A percentile compares a stretch with the other conserved stretches of the same genome.
Evolutionary conservation across 768 basidiomycete species (phyloP).

Genomic region (Leccinum olivaceopallidum): DNA sequence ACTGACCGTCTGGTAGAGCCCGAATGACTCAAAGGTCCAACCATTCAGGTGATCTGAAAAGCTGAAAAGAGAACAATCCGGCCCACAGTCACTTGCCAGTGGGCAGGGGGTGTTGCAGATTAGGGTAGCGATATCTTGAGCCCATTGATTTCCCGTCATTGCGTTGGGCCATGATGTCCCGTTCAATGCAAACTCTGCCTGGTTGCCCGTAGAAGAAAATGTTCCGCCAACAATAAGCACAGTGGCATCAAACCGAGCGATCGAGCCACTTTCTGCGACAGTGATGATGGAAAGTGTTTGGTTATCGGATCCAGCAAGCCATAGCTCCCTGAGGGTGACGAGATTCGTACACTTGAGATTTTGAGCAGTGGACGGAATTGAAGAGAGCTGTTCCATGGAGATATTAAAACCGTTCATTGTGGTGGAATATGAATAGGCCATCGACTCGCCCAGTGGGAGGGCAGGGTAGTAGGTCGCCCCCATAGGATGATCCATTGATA

Average conservation of each 20-base stretch:
- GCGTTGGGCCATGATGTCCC: neutral
- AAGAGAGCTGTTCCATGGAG: slow-evolving; percentile 2
- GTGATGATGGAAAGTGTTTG: neutral
- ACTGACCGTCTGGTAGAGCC: neutral
- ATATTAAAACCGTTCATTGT: slow-evolving; percentile 2
- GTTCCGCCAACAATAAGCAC: neutral
- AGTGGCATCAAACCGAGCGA: neutral
- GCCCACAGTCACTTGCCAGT: neutral
- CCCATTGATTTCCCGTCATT: neutral
- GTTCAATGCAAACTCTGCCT: neutral
- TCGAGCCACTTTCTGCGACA: neutral
- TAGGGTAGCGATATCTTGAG: neutral
- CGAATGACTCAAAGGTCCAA: too few species aligned
- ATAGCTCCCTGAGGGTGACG: neutral
- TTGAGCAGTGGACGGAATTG: slow-evolving; percentile 5
- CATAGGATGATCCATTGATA: neutral
- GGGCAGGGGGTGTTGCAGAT: neutral
- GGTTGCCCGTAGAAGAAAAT: neutral
- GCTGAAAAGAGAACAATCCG: neutral
- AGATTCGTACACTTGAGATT: neutral
- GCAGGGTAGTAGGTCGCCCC: neutral
- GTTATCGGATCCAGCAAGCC: neutral
- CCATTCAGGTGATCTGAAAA: neutral
- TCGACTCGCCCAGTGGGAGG: neutral
- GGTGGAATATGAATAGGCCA: neutral